Evolutionary conservation across 352 stramenopile genomes (phyloP), one percentile per base, ranked within the genome.

Genomic region (Globisporangium cylindrosporum): DNA sequence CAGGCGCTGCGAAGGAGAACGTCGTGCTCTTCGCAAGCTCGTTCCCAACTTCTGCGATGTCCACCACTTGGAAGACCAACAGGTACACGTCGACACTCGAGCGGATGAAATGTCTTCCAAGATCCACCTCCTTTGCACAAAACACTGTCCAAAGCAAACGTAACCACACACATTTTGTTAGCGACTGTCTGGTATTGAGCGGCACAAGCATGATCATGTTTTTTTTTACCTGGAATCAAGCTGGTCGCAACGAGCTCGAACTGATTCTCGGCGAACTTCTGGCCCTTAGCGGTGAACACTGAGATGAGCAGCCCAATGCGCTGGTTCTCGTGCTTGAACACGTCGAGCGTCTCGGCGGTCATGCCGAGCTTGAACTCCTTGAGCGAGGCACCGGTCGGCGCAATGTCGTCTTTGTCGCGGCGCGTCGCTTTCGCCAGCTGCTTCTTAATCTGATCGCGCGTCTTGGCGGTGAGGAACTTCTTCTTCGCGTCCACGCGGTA

Each of bases 361-460:
- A 92, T 90, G 51, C 76, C 81, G 56, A 92, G 77, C 71, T 88
- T 92, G 54, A 91, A 84, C 36, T 83, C 75, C 49, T 69, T 67
- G 60, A 94, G 62, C 43, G 65, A 76, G 2, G 76, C 84, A 9
- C 71, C 72, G 0, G 75, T 73, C 18, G 60, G 51, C 18, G 73
- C 59, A 69, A 72, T 34, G 22, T 62, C 64, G 73, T 79, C 18
- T 62, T 61, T 53, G 34, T 66, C 14, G 29, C 34, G 32, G n/a
- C 36, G 14, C 36, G 8, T 51, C 12, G 34, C 34, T 1, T 34
- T 34, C 20, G 1, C 36, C 18, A 49, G 4, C 51, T 22, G 14
- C 29, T 51, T 64, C 3, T n/a, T 25, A 18, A 15, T 25, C 18
- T 43, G 29, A 4, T 38, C 59, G 6, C 27, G 36, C 24, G 29